Evolutionary conservation across 495 filamentous ascomycete genomes (phyloP), one percentile per base, ranked within the genome.

Genomic region (Haplographium delicatum): DNA sequence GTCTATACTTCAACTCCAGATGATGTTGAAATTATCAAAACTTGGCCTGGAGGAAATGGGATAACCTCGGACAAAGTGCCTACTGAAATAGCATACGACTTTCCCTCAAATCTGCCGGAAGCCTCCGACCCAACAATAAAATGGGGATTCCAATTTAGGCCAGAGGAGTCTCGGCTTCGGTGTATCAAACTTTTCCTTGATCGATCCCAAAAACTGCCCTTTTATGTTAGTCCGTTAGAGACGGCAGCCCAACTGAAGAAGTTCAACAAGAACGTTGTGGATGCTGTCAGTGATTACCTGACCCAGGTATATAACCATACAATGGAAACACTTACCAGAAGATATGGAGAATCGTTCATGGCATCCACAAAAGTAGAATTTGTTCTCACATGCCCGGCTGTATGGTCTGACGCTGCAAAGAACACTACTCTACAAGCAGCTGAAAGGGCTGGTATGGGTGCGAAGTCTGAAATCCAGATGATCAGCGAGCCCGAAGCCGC

Each of bases 161-260:
- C 85, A 5, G 82, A 86, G 62, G 83, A 87, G 64, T 73, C 81
- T 24, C 75, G 86, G 19, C 72, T 89, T 39, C 82, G 85, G 9
- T 89, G 84, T 63, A 85, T 89, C 65, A 89, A 89, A 69, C 74
- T 89, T 35, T 86, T 88, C 62, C 81, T 89, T 39, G 85, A 89
- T 64, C 80, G 83, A 24, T 81, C 83, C 37, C 85, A 88, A 64
- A 85, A 85, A 58, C 73, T 88, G 20, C 85, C 85, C 10, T 84
- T 81, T 58, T 89, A 87, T 51, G 85, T 89, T 55, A 84, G 80
- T 55, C 83, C 85, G 7, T 70, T 85, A 31, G 84, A 85, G 61
- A 87, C 84, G 20, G 83, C 82, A 10, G 80, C 83, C 4, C 84
- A 86, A 54, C 73, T 83, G n/a, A 81, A 82, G 59, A 79, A 76